Evolutionary conservation across 148 eudicot genomes (phyloP), one percentile per base, ranked within the genome.

Genomic region (Cornus suecica): DNA sequence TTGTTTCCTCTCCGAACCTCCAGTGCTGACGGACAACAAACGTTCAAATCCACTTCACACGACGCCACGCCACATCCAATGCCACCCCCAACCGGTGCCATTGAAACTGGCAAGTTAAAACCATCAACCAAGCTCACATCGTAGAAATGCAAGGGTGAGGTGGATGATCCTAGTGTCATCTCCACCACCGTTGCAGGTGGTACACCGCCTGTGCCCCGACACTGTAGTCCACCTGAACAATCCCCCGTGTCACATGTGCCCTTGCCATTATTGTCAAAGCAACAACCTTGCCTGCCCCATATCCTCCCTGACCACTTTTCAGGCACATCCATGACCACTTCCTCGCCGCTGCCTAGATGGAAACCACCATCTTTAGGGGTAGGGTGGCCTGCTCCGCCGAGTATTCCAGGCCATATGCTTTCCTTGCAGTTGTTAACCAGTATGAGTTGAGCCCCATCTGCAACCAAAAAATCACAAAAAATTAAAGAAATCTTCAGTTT

Each of bases 61-160:
- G 80, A 31, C 4, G 97, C 94, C 26, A 84, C 87, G 1, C 97
- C 92, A 58, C 98, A 94, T 11, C 97, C 98, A 0, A 86, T 54
- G 2, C 97, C 97, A 1, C 97, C 97, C 0, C 91, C 94, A 0
- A 89, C 91, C 0, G 99, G 94, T 41, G 81, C 82, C 93, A 95
- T 91, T 2, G 94, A 81, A 0, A 95, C 89, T 0, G 99, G 97
- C 74, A 95, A 64, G 83, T 95, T 95, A 72, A 95, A 95, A 27
- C 99, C 99, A 20, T 95, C 99, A 3, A 91, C 97, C 14, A 94
- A 71, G 73, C 98, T 94, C 31, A 90, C 97, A 65, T 94, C 99
- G 22, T 94, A 94, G 92, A 85, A 92, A 77, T 95, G 97, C 0
- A 92, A 79, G 15, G 99, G 97, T 1, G 96, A 92, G 26, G 69